Base-by-base conservation (phyloP, 139 green algal genomes). In the Auxenochlorella pyrenoidosa region DNA sequence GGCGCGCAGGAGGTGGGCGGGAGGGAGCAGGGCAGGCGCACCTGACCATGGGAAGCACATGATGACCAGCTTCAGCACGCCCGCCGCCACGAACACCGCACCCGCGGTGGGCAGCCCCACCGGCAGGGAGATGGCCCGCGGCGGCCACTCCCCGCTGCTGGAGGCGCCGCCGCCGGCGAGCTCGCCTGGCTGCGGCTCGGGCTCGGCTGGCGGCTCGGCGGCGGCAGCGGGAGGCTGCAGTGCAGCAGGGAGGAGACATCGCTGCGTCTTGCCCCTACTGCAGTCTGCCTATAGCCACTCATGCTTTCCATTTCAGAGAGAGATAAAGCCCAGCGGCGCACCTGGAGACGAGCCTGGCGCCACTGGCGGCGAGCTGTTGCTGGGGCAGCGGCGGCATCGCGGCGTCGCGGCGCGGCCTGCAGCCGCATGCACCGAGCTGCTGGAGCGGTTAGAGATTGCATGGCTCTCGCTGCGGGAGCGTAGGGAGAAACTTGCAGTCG, bases 11-110 rank as follows among this genome's bases (percentile, higher is more conserved):
- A n/a, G n/a, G n/a, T n/a, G n/a, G n/a, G n/a, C n/a, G n/a, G n/a
- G n/a, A n/a, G n/a, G 47, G 24, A 43, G 71, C 36, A 82, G 2
- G 12, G 32, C 10, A n/a, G n/a, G 30, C 79, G 16, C 30, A 41
- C 79, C 68, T 6, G 88, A 84, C 65, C 79, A 89, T 3, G 88
- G 88, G 79, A 91, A 90, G 82, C 84, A 91, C 66, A 91, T 79
- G 30, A 92, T 86, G 18, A 88, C 36, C 16, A 92, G 43, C 24
- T 92, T 92, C 3, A 90, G 58, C 36, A 85, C 79, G 0, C 85
- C 89, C 3, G 85, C 89, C 28, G 88, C 47, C 18, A 90, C 66
- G 70, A 92, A 90, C 32, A 88, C 79, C 2, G 70, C 71, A 1
- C 89, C 89, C 0, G 89, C 85, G 18, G 88, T 79, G n/a, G 76